Evolutionary conservation across 2,329 filamentous ascomycete species (phyloP).

Genomic region (Lasiodiplodia gonubiensis): DNA sequence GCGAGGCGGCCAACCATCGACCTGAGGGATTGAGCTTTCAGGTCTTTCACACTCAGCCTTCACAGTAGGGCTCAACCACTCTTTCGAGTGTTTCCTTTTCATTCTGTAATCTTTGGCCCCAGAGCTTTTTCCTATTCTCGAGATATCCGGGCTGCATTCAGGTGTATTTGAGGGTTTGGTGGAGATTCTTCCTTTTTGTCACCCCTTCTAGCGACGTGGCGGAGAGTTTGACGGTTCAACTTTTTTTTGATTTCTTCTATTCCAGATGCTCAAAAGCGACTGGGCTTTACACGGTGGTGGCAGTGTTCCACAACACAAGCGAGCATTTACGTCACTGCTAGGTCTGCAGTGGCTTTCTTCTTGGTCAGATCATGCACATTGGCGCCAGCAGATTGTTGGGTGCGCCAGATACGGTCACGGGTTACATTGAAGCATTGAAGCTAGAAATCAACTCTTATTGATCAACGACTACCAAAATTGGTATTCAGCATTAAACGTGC

Average conservation of each 20-base stretch:
- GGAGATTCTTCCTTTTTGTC: not conserved
- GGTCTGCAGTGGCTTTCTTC: not conserved
- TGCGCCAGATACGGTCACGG: not conserved
- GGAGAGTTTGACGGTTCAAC: not conserved
- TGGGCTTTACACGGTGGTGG: not conserved
- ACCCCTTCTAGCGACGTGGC: not conserved
- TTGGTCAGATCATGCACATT: not conserved
- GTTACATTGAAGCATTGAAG: not conserved
- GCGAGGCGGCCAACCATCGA: slow-evolving; percentile 39
- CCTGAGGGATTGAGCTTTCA: slow-evolving; percentile 15
- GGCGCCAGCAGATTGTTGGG: not conserved
- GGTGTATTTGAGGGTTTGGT: slow-evolving; percentile 5
- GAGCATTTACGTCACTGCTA: not conserved
- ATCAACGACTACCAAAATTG: not conserved
- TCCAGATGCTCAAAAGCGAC: not conserved
- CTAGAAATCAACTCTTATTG: not conserved
- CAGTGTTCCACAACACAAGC: not conserved
- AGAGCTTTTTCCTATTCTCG: not conserved
- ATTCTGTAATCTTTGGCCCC: not conserved
- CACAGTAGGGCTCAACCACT: not conserved
- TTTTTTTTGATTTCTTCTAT: not conserved
- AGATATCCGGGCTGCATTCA: slow-evolving; percentile 19
- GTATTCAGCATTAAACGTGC: not conserved
- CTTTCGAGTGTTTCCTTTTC: not conserved
- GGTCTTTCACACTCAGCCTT: not conserved